A percentile compares a stretch with the other conserved stretches of the same genome.
Conservation (phyloP, 2,329 filamentous ascomycete species). For the Eutypella sp. region DNA sequence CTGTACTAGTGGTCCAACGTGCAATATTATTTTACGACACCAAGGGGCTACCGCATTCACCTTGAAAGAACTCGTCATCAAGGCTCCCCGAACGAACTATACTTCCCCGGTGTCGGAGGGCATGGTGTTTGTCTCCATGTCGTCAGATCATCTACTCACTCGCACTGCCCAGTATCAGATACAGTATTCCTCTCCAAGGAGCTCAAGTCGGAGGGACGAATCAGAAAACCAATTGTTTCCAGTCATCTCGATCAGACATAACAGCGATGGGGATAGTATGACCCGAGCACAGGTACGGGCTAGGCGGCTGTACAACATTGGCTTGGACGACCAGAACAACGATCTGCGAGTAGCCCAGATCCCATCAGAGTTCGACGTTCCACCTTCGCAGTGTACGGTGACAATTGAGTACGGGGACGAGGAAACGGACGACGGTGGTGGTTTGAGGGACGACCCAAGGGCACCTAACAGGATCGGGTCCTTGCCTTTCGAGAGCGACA, state of each 20-base stretch:
- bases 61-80: conserved; percentile 81
- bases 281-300: conserved; percentile 39
- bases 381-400: conserved; percentile 46
- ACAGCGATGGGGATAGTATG: conserved; percentile 46
- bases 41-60: conserved; percentile 76
- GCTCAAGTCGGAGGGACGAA: conserved; percentile 18
- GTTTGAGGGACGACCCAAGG: conserved; percentile 27
- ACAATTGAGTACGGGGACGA: conserved; percentile 59
- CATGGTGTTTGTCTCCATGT: conserved; percentile 88
- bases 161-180: conserved; percentile 73
- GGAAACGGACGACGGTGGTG: conserved; percentile 39
- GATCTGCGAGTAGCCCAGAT: conserved; percentile 49
- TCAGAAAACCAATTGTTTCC: conserved; percentile 24
- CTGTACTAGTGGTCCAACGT: conserved; percentile 81
- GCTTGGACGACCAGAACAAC: conserved; percentile 36
- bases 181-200: conserved; percentile 46
- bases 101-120: conserved; percentile 90
- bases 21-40: conserved; percentile 82
- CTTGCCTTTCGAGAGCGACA: conserved; percentile 49
- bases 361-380: conserved; percentile 48
- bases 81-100: conserved; percentile 74
- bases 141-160: conserved; percentile 66
- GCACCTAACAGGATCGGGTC: conserved; percentile 49
- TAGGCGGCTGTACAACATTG: conserved; percentile 41
- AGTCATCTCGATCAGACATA: conserved; percentile 48